Evolutionary conservation across 202 grass and related monocot species (phyloP), one percentile per base, ranked within the genome.

Genomic region (Hordeum pubiflorum): DNA sequence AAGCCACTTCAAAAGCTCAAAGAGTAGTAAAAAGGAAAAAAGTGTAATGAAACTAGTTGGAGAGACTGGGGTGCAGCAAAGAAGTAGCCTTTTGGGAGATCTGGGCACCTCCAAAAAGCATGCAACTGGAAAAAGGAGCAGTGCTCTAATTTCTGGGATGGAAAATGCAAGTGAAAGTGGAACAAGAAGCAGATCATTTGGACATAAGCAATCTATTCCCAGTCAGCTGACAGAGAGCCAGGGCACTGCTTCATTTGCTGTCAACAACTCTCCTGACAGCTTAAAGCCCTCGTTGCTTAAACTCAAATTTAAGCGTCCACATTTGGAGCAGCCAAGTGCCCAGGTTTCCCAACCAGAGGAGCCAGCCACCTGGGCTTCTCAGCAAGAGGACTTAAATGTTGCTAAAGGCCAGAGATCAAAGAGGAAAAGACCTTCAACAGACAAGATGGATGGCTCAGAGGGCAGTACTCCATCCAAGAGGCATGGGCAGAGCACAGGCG

Each of bases 321-420:
- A 93, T 89, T 91, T 99, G 1, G 90, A 95, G 67, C 92, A 90
- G 80, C 76, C 59, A 78, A 95, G 87, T 61, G 89, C 79, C 22
- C 84, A 91, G 82, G 55, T 82, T 61, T 81, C 81, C 57, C 59
- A 84, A 82, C 74, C 78, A 75, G 90, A 95, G 24, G 90, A 93
- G 83, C 74, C 74, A 18, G 80, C 77, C 17, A 81, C 88, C 4
- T 97, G 90, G 92, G 84, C 80, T 83, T 89, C 84, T 59, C 76
- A 88, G 78, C 80, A 89, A 78, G 89, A 94, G 74, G 89, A 94
- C 55, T 76, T 90, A 80, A 90, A 76, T 37, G 58, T 89, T 82
- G 86, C 93, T 79, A 99, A 99, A 79, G 96, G 96, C 18, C 96
- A 99, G 80, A 89, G 96, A 78, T 99, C 92, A 82, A 99, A 95